A percentile compares a stretch with the other conserved stretches of the same genome.
Evolutionary conservation across 805 yeast genomes (phyloP).

Genomic region (Pichia membranifaciens): DNA sequence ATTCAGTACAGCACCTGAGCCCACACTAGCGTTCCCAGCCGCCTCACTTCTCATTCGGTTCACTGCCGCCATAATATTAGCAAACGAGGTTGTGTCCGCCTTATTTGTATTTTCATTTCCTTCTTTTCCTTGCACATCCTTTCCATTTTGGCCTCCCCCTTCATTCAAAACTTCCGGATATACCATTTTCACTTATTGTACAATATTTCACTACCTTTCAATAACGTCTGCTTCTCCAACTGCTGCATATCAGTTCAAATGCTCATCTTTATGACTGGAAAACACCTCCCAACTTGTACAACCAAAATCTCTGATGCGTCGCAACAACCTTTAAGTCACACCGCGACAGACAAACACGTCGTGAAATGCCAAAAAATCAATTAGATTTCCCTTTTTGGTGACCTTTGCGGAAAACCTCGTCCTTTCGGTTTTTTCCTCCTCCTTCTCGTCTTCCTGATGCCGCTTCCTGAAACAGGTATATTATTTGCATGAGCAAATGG

Average conservation of each 20-base stretch:
- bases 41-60: constrained; percentile 2
- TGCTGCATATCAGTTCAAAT: too few species aligned
- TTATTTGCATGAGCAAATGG: not conserved
- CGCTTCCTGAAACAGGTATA: constrained; percentile 7
- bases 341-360: not conserved
- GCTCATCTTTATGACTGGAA: too few species aligned
- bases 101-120: not conserved
- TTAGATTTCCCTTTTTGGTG: not conserved
- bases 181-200: too few species aligned
- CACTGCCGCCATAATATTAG: constrained; percentile 3
- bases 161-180: too few species aligned
- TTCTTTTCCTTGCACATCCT: not conserved
- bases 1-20: too few species aligned
- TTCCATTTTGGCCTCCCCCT: too few species aligned
- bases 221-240: too few species aligned
- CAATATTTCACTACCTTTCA: too few species aligned
- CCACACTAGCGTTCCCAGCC: not conserved
- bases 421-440: too few species aligned
- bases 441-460: not conserved
- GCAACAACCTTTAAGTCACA: not conserved
- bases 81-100: not conserved
- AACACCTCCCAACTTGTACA: too few species aligned
- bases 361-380: not conserved
- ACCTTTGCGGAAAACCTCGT: too few species aligned
- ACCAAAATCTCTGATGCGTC: too few species aligned